phyloP scores from a whole-genome alignment of 805 yeast species.

The Teunomyces pallodes region DNA sequence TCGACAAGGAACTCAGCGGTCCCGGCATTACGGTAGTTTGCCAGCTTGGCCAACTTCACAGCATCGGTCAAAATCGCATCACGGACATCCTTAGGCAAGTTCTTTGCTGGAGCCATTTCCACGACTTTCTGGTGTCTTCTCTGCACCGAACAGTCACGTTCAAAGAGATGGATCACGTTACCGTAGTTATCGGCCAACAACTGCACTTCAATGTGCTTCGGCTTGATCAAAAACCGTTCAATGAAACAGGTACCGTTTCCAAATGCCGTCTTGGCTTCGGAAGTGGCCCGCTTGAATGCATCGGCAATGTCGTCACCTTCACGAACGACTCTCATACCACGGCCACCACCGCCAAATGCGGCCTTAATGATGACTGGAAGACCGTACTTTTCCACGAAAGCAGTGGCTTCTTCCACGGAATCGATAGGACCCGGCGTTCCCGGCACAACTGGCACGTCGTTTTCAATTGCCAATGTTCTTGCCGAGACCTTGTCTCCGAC shows the following conservation, averaged over 20 bases:
- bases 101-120: constrained; percentile 96
- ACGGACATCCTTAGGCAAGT: constrained; percentile 76
- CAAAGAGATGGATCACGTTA: constrained; percentile 91
- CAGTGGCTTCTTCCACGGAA: constrained; percentile 69
- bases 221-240: constrained; percentile 91
- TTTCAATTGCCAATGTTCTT: constrained; percentile 76
- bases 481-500: constrained; percentile 98
- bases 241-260: constrained; percentile 98
- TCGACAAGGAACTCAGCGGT: constrained; percentile 98
- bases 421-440: constrained; percentile 98
- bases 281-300: constrained; percentile 89
- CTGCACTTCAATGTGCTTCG: constrained; percentile 98
- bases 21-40: constrained; percentile 95
- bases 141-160: constrained; percentile 99
- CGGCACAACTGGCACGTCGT: constrained; percentile 90
- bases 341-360: constrained; percentile 99
- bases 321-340: constrained; percentile 99
- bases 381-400: constrained; percentile 80
- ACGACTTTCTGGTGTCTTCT: constrained; percentile 99
- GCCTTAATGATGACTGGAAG: constrained; percentile 97
- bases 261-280: constrained; percentile 93
- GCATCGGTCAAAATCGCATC: constrained; percentile 94
- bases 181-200: constrained; percentile 91
- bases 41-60: constrained; percentile 82
- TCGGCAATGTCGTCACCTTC: constrained; percentile 92